Base-by-base conservation (phyloP, 2,329 filamentous ascomycete species). In the Epichloe scottii region DNA sequence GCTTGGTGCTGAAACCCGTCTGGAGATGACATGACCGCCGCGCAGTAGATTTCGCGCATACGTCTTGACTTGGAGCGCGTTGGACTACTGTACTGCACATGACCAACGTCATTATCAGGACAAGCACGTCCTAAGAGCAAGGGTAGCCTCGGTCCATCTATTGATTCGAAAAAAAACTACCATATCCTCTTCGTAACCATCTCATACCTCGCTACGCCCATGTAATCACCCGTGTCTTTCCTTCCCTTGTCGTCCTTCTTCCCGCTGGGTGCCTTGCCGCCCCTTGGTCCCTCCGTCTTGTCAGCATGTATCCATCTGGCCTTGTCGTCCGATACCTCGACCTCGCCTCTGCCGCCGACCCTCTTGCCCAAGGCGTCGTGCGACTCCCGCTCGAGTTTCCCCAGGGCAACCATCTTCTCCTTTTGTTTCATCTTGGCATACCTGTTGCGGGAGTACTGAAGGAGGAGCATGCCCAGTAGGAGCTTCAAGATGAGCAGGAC, bases 161-260 rank as follows among this genome's bases (percentile, higher is more conserved):
- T 30, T 30, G 26, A 30, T 30, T 30, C 26, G 8, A 30, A 30
- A 26, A 43, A 43, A n/a, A 10, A 23, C 42, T 68, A 97, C 93
- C 93, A 98, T 60, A 98, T 98, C 64, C 93, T 78, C 76, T 96
- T 97, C 0, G 89, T 88, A 59, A 89, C 84, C 93, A 97, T 96
- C 63, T 89, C 89, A 70, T 96, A 98, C 60, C 93, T 77, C 76
- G 81, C 55, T 82, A 88, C 64, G 71, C 81, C 61, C 76, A 85
- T 67, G 81, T 80, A 64, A 79, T 71, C 69, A 4, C 53, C 57
- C 2, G 65, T 63, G 1, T 56, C 57, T 49, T 79, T 76, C 51
- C 75, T 75, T 49, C 71, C 70, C 37, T 68, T 48, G n/a, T 57
- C 60, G 5, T 57, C 70, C 23, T 75, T 75, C 57, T 77, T 82